Evolutionary conservation across 2,329 filamentous ascomycete species (phyloP), one percentile per base, ranked within the genome.

Genomic region (Eurotiales sp.): DNA sequence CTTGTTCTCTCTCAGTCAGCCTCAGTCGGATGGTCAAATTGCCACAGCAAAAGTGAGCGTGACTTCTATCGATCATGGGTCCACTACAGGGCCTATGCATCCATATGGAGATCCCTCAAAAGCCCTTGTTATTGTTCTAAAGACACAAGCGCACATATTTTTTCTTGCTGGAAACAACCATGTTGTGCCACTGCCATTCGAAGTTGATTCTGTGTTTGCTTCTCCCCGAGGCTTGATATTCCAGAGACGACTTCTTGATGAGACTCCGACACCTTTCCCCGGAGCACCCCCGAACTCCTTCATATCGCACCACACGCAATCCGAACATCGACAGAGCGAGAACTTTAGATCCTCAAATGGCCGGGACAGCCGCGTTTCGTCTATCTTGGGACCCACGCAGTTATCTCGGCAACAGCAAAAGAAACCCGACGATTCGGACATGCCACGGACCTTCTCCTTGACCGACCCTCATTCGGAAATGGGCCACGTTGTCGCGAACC

Each of bases 111-210:
- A 53, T 23, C 51, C 68, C 57, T 65, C 74, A 61, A 65, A 85
- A 62, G 90, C 92, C 4, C 73, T 99, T 55, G 89, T 97, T 7
- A 87, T 99, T 45, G 87, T 97, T 59, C 81, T 99, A 58, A 91
- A 88, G 70, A 91, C 89, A 0, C 92, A 97, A 65, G 90, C 89
- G 19, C 92, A 97, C 65, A 83, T 99, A 58, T 95, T 91, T 75
- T 96, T 95, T 66, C 80, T 97, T 32, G 83, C 87, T 2, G 92
- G 92, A 17, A 85, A 89, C 29, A 93, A 83, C 64, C 88, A 99
- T 77, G 83, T 96, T 53, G 80, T 97, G 43, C 90, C 96, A 66
- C 83, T 99, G 64, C 92, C 92, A 1, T 99, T 99, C 64, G 91
- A 97, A 71, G 87, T 96, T 37, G 90, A 96, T 64, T 83, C 83